These are phyloP conservation scores for Entomortierella lignicola DNA, from an alignment of 192 early-diverging fungal genomes.

Conservation along the genomic window DNA sequence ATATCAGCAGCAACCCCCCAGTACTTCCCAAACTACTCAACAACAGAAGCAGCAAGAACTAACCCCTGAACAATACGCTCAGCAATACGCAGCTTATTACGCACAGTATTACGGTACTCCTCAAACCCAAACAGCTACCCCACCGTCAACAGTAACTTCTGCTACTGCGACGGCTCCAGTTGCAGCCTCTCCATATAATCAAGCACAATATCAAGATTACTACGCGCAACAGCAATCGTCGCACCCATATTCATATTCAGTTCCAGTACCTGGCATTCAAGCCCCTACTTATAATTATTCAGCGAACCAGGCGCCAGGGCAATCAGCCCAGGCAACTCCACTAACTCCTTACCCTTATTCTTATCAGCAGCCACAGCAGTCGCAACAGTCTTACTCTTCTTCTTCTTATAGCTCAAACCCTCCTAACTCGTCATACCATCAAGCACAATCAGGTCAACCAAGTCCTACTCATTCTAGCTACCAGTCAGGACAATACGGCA, in stretches of 20 bases:
- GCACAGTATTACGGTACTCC: slow-evolving; percentile 23
- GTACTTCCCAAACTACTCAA: background rate
- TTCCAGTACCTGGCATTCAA: slow-evolving; percentile 20
- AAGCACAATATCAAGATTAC: slow-evolving; percentile 29
- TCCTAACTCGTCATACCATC: background rate
- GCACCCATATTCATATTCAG: slow-evolving; percentile 30
- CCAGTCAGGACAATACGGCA: slow-evolving; percentile 1
- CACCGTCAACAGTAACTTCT: slow-evolving; percentile 26
- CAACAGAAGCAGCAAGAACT: slow-evolving; percentile 5
- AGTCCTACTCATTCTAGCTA: slow-evolving; percentile 20
- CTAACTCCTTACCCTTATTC: slow-evolving; percentile 48
- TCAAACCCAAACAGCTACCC: slow-evolving; percentile 5
- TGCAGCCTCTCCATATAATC: slow-evolving; percentile 21
- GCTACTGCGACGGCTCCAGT: slow-evolving; percentile 11
- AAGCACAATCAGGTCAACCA: background rate
- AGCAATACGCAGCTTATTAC: slow-evolving; percentile 51
- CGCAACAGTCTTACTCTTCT: slow-evolving; percentile 30
- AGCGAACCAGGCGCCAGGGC: slow-evolving; percentile 9
- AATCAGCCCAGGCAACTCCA: slow-evolving; percentile 10
- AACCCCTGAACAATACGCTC: slow-evolving; percentile 46
- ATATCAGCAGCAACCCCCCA: slow-evolving; percentile 22
- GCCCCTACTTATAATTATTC: slow-evolving; percentile 32
- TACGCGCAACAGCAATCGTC: slow-evolving; percentile 29
- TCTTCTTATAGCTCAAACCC: slow-evolving; percentile 35
- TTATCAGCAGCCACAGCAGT: slow-evolving; percentile 24